Evolutionary conservation across 2,329 filamentous ascomycete species (phyloP).

Genomic region (Fusarium abutilonis): DNA sequence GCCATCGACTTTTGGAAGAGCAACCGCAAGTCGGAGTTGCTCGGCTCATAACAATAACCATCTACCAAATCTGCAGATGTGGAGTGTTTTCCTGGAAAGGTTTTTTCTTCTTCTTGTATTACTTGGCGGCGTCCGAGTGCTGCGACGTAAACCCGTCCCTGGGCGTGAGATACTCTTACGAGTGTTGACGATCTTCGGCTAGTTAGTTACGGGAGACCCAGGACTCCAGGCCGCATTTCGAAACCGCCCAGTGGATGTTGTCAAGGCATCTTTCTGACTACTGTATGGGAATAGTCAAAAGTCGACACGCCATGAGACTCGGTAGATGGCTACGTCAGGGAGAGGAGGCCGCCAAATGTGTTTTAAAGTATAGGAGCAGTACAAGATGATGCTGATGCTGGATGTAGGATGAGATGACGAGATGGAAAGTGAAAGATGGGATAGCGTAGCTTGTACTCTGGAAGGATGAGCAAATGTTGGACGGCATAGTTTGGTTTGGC

Average conservation of each 20-base stretch:
- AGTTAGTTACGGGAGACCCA: conserved; percentile 1
- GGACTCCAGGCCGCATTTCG: conserved; percentile 14
- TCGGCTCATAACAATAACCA: conserved; percentile 39
- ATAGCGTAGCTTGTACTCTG: conserved; percentile 43
- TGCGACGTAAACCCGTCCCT: conserved; percentile 26
- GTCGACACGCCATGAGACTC: conserved; percentile 8
- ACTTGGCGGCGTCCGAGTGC: conserved; percentile 35
- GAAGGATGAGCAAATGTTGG: conserved; percentile 44
- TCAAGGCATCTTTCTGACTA: conserved; percentile 8
- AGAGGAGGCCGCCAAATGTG: conserved; percentile 2
- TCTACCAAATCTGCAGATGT: conserved; percentile 22
- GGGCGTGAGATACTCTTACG: conserved; percentile 32
- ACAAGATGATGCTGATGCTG: conserved; percentile 21
- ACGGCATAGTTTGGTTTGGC: conserved; percentile 1
- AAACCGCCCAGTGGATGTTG: conserved; percentile 8
- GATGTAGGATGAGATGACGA: conserved; percentile 24
- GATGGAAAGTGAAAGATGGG: conserved; percentile 26
- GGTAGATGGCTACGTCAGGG: conserved; percentile 10
- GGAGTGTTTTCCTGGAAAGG: conserved; percentile 44
- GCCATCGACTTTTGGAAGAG: conserved; percentile 96
- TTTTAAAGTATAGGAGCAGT: conserved; percentile 13
- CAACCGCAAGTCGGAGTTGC: conserved; percentile 60
- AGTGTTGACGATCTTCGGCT: conserved; percentile 37
- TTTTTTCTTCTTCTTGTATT: conserved; percentile 43
- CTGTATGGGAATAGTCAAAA: neutral